phyloP scores from a whole-genome alignment of 2,329 filamentous ascomycete genomes.

The Fusarium coicis region DNA sequence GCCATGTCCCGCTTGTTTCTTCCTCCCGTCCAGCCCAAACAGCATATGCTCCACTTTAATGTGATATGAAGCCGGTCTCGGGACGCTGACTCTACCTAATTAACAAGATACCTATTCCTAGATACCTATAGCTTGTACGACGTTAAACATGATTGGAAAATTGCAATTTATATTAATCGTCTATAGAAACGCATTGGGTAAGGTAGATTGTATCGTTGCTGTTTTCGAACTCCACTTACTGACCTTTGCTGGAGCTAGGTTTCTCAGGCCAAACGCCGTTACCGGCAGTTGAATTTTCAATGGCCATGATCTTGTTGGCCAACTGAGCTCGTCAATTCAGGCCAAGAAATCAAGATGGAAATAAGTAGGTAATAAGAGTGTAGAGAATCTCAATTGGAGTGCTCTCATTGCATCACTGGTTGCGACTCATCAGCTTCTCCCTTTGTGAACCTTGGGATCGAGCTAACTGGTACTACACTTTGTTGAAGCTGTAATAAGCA shows the following conservation, averaged over 20 bases:
- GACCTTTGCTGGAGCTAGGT: not conserved
- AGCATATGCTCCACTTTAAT: constrained; percentile 13
- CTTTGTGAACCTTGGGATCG: not conserved
- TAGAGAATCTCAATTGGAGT: not conserved
- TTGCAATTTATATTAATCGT: not conserved
- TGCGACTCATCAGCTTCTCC: not conserved
- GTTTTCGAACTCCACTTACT: not conserved
- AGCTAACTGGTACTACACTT: not conserved
- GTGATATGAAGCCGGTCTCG: constrained; percentile 16
- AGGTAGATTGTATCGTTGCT: too few relatives aligned
- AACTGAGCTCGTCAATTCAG: not conserved
- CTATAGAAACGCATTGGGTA: not conserved
- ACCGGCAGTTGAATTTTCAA: constrained; percentile 38
- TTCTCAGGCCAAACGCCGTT: not conserved
- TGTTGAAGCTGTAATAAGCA: not conserved
- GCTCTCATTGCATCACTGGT: not conserved
- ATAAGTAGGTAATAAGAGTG: not conserved
- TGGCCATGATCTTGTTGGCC: constrained; percentile 28
- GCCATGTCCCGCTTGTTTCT: not conserved
- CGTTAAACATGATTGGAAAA: not conserved
- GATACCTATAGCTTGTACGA: not conserved
- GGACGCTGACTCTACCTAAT: not conserved
- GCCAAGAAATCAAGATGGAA: not conserved
- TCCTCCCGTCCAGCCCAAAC: not conserved
- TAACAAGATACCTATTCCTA: not conserved